Percentiles rank a stretch among this genome's conserved stretches.
Evolutionary conservation across 108 stramenopile genomes (phyloP).

Genomic region (Aurantiochytrium sp.): DNA sequence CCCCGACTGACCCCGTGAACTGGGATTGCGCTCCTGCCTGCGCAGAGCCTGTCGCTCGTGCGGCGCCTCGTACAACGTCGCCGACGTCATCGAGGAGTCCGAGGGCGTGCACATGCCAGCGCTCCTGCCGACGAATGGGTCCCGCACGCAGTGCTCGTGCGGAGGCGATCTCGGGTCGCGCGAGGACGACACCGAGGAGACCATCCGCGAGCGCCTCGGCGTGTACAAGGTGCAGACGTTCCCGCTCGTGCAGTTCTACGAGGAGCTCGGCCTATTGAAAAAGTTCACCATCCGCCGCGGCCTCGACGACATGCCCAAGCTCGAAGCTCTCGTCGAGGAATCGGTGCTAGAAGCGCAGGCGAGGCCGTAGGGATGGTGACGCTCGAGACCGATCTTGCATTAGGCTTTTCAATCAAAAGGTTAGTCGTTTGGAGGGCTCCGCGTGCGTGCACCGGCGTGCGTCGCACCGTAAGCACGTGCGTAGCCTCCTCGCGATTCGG

Average conservation of each 20-base stretch:
- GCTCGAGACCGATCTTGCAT: too few relatives aligned
- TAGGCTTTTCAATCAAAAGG: too few relatives aligned
- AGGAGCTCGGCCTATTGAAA: neutral
- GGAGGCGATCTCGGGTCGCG: conserved; percentile 6
- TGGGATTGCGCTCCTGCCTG: neutral
- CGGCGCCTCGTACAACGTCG: conserved; percentile 23
- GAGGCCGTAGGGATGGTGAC: too few relatives aligned
- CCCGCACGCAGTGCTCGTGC: neutral
- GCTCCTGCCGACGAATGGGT: neutral
- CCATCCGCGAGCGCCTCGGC: neutral
- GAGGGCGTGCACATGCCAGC: conserved; percentile 34
- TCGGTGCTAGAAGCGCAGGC: too few relatives aligned
- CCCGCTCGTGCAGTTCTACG: conserved; percentile 28
- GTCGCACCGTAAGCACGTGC: neutral
- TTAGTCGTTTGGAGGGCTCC: too few relatives aligned
- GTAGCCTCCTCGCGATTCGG: neutral
- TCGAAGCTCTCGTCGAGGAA: neutral
- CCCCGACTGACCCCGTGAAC: too few relatives aligned
- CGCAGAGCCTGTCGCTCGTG: neutral
- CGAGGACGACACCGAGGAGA: conserved; percentile 34
- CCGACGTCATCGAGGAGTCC: neutral
- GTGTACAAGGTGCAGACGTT: conserved; percentile 30
- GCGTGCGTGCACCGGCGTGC: too few relatives aligned
- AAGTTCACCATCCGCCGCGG: neutral
- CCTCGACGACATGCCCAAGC: conserved; percentile 18